Evolutionary conservation across 2,329 filamentous ascomycete species (phyloP), one percentile per base, ranked within the genome.

Genomic region (Aspergillus neoniger): DNA sequence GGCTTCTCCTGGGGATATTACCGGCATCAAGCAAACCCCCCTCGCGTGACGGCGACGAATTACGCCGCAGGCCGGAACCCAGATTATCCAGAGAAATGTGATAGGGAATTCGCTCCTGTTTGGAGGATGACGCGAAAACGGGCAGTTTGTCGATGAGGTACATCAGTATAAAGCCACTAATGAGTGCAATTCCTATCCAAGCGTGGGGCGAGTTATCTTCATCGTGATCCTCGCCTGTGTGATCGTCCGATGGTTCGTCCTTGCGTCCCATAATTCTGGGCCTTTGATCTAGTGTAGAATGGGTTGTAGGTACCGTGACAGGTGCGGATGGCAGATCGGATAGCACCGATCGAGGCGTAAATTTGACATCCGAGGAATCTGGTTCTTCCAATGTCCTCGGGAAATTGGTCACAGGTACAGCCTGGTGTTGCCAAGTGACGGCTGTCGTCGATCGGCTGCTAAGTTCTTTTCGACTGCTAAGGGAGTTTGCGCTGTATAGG

Each of bases 81-180:
- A 97, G 83, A 67, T 93, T 91, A 67, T 95, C 91, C 47, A 98
- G 82, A 59, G 91, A 96, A 69, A 98, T 95, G 72, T 96, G 92
- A 65, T 92, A 88, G 15, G 89, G 91, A 55, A 87, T 82, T 14
- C 89, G 87, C 39, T 85, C 82, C 19, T 85, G 80, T 69, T 88
- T 87, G 39, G 91, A 79, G 43, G 84, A 82, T 19, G 91, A 83
- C 5, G 88, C 86, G 72, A 92, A 90, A 43, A 87, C 86, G 7
- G 92, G 92, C 8, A 96, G 78, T 55, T 91, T 88, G 77, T 99
- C 94, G 71, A 99, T 90, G 21, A 99, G 85, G 73, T 96, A 98
- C 95, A 99, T 99, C 65, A 97, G 84, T 59, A 96, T 87, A 76
- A 98, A 99, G 12, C 95, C 95, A 15, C 91, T 80, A 58, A 96